Evolutionary conservation across 306 rosid genomes (phyloP).

Genomic region (Ormosia semicastrata): DNA sequence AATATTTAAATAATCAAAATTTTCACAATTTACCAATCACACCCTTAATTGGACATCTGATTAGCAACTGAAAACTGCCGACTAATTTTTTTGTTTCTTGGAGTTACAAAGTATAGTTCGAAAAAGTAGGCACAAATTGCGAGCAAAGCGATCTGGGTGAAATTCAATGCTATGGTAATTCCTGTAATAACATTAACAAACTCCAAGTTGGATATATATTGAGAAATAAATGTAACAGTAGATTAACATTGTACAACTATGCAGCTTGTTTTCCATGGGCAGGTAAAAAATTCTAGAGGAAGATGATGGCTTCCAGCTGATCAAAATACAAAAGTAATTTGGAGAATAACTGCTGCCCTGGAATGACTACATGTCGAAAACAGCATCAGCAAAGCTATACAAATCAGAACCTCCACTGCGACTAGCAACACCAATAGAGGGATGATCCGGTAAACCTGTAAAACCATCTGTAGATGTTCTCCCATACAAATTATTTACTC

Average conservation of each 20-base stretch:
- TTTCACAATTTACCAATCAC: too few relatives aligned
- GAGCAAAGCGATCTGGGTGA: background rate
- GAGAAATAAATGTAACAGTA: background rate
- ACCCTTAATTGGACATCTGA: too few relatives aligned
- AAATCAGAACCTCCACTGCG: conserved; percentile 47
- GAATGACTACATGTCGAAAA: conserved; percentile 37
- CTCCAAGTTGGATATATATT: background rate
- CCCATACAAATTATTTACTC: conserved; percentile 30
- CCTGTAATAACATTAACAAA: background rate
- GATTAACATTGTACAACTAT: background rate
- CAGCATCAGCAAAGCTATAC: conserved; percentile 58
- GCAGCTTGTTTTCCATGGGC: conserved; percentile 14
- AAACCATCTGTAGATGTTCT: conserved; percentile 31
- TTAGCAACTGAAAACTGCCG: background rate
- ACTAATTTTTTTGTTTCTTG: background rate
- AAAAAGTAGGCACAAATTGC: background rate
- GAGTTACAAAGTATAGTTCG: background rate
- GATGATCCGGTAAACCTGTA: conserved; percentile 34
- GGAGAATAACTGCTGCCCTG: conserved; percentile 12
- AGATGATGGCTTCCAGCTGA: conserved; percentile 8
- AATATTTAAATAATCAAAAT: too few relatives aligned
- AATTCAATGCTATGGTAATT: conserved; percentile 1
- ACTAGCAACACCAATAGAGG: conserved; percentile 18
- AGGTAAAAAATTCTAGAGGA: background rate
- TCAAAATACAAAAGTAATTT: background rate